Base-by-base conservation (phyloP, 495 filamentous ascomycete species). In the Corynascus novoguineensis region DNA sequence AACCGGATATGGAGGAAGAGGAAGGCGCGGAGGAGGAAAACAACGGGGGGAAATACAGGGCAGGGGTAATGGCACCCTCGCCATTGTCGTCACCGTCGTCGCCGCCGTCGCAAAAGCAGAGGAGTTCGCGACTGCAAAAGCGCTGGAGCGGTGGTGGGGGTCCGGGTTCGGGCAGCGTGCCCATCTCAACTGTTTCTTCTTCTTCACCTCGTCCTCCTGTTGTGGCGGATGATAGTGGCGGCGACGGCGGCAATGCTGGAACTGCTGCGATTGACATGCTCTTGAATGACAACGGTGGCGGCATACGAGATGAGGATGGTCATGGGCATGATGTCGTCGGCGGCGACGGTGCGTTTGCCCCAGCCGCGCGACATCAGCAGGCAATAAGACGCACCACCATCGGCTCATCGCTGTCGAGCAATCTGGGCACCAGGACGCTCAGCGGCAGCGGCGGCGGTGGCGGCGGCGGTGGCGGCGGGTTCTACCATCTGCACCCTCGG, bases 321-420 rank as follows among this genome's bases (percentile, higher is more conserved):
- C n/a, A n/a, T n/a, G n/a, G n/a, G n/a, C n/a, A n/a, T n/a, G n/a
- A n/a, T n/a, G n/a, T n/a, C n/a, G n/a, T n/a, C n/a, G n/a, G n/a
- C 15, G 57, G 35, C 0, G 24, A 48, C 17, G 55, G 27, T 4
- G n/a, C 28, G 5, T 22, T 17, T 10, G 10, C 14, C 5, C 21
- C 10, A 3, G 17, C 28, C 17, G n/a, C 28, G 3, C 14, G 19
- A 25, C 53, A 47, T 22, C 50, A 44, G 52, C 41, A 17, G 19
- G 41, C n/a, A 7, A 32, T 17, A 10, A 14, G 6, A 21, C 58
- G 25, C 22, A 56, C n/a, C 52, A 56, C 61, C 2, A 58, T n/a
- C n/a, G n/a, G n/a, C n/a, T n/a, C n/a, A n/a, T n/a, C 32, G 19
- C 65, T 69, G n/a, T 68, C 65, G 3, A 67, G 64, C 5, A 71